Conservation (phyloP, 805 yeast species). For the Starmerella lactis-condensi region DNA sequence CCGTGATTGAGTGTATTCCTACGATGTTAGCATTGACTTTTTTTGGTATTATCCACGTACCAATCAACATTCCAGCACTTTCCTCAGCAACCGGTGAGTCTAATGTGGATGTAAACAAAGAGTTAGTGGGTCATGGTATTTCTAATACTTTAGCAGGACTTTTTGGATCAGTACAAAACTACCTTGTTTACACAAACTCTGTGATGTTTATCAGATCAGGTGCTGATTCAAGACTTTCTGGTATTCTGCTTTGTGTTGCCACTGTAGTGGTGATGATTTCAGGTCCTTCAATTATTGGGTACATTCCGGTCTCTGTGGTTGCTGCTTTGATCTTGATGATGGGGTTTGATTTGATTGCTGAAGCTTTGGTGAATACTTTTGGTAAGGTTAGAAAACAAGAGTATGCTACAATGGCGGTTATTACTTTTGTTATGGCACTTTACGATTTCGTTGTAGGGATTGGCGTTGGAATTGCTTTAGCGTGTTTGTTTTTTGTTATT, state of each 20-base stretch:
- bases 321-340: slow-evolving; percentile 77
- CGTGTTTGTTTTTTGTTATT: slow-evolving; percentile 87
- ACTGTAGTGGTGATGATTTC: slow-evolving; percentile 64
- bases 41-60: slow-evolving; percentile 90
- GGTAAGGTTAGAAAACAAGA: slow-evolving; percentile 61
- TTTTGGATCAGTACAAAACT: slow-evolving; percentile 79
- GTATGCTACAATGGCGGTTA: slow-evolving; percentile 63
- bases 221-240: slow-evolving; percentile 76
- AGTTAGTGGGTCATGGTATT: slow-evolving; percentile 84
- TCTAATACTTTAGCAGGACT: slow-evolving; percentile 74
- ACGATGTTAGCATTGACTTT: slow-evolving; percentile 91
- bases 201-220: slow-evolving; percentile 86
- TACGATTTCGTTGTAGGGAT: slow-evolving; percentile 91
- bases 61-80: slow-evolving; percentile 91
- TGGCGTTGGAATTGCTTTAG: slow-evolving; percentile 71
- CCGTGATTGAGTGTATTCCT: slow-evolving; percentile 53
- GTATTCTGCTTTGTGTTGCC: slow-evolving; percentile 68
- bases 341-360: slow-evolving; percentile 78
- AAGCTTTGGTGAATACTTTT: slow-evolving; percentile 68
- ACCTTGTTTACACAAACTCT: slow-evolving; percentile 84
- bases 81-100: slow-evolving; percentile 77
- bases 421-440: slow-evolving; percentile 87
- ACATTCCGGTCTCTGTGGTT: slow-evolving; percentile 87
- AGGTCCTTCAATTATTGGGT: slow-evolving; percentile 88
- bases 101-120: slow-evolving; percentile 71